Evolutionary conservation across 495 filamentous ascomycete genomes (phyloP), one percentile per base, ranked within the genome.

Genomic region (Extremus antarcticus): DNA sequence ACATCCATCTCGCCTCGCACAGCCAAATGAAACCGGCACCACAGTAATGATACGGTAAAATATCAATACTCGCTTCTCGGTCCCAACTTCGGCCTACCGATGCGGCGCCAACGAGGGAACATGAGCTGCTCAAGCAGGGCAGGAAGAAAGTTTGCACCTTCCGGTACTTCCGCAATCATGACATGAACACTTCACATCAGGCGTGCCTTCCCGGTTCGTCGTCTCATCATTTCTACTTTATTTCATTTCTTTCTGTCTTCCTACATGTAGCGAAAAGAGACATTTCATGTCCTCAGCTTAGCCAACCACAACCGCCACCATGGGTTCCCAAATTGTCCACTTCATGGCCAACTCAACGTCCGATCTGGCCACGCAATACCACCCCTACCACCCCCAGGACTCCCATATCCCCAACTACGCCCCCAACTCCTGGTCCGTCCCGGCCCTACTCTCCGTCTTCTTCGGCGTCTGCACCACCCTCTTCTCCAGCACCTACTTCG

Each of bases 311-410:
- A 35, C 29, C 29, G 29, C 29, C 7, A 35, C 29, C 4, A 35
- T 35, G 29, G 29, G 7, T 13, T 7, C 29, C 29, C 29, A 35
- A 13, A 13, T 7, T 13, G 29, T 35, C 29, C 4, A 7, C 29
- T 35, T 45, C 16, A 45, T n/a, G 41, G n/a, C 7, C 35, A 53
- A 57, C 50, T 45, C 47, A 16, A 49, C 51, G 13, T 35, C 29
- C 7, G 48, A 59, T 35, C 41, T 46, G 24, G 52, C 52, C 25
- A 51, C 41, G 20, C n/a, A 55, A 20, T n/a, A 41, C 19, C 85
- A 91, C 58, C 85, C 87, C 10, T 91, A 89, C 66, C 86, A 85
- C 59, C 87, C 87, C 13, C 61, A 77, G 2, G 78, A 79, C 47
- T 78, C 77, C 15, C 53, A 71, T 19, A 80, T 92, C 46, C 69